These are phyloP conservation scores for Aspergillus saccharolyticus DNA, from an alignment of 495 filamentous ascomycete genomes.

Conservation along the genomic window DNA sequence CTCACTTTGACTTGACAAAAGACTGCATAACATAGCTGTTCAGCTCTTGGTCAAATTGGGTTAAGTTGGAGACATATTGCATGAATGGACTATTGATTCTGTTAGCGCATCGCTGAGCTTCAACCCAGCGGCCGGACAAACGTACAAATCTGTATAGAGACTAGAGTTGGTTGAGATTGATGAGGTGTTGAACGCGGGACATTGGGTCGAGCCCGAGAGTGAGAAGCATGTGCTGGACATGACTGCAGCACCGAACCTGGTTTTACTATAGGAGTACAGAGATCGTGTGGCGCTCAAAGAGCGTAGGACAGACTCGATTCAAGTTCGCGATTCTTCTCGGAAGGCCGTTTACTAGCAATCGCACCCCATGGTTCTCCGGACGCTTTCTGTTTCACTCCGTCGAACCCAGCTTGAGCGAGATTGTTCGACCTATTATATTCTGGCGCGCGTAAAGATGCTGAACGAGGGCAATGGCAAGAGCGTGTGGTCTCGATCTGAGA, in stretches of 20 bases:
- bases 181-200: slow-evolving; percentile 75
- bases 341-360: background rate
- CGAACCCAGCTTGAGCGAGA: background rate
- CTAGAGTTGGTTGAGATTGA: slow-evolving; percentile 70
- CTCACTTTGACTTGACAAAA: slow-evolving; percentile 73
- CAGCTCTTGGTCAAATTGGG: slow-evolving; percentile 74
- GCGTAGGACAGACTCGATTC: background rate
- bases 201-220: slow-evolving; percentile 70
- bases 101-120: slow-evolving; percentile 25
- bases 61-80: slow-evolving; percentile 66
- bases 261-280: background rate
- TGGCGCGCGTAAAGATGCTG: background rate
- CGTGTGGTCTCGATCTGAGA: background rate
- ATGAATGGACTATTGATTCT: slow-evolving; percentile 72
- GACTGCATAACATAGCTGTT: slow-evolving; percentile 64
- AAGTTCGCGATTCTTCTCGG: slow-evolving; percentile 2
- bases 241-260: slow-evolving; percentile 5
- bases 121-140: slow-evolving; percentile 17
- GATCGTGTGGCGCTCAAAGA: background rate
- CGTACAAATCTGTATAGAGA: slow-evolving; percentile 72
- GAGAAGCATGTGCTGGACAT: slow-evolving; percentile 64
- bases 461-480: background rate
- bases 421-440: background rate
- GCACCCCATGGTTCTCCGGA: background rate
- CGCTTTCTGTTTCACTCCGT: background rate